Base-by-base conservation (phyloP, 768 basidiomycete genomes). In the Phanerodontia chrysosporium region DNA sequence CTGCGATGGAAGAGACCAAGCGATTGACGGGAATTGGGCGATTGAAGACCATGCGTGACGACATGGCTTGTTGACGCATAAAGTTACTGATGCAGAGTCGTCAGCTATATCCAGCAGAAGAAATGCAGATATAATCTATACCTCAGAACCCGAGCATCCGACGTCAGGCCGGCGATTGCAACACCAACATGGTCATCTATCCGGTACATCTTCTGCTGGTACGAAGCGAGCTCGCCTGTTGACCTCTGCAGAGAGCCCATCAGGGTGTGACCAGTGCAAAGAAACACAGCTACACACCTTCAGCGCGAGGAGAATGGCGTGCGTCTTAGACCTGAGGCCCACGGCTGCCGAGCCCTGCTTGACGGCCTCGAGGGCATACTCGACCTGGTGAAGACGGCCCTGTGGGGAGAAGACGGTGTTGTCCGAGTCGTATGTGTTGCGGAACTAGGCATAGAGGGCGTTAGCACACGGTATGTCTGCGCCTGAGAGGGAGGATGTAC, bases 151-250 rank as follows among this genome's bases (percentile, higher is more conserved):
- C 97, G 90, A 45, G 97, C 97, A 78, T 99, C 97, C 48, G 92
- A 95, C 9, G 97, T 99, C 62, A 99, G 78, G n/a, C 97, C 97
- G 52, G 97, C 97, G 71, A 99, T 98, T 51, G 95, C 96, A 68
- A 99, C 94, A n/a, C 97, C 97, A 66, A 97, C 87, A 76, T 99
- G 97, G 74, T 98, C 95, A 70, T 99, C 97, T 86, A 99, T 96
- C 69, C 95, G 83, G 74, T 96, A 97, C 89, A 98, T 91, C 83
- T 99, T 98, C 78, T 98, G 95, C 72, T 99, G 97, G 80, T 98
- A 98, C n/a, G 92, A 93, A 16, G 97, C 95, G 54, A 99, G 83
- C 73, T 98, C 96, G 60, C 97, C 97, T 14, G 94, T 95, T 28
- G 97, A 98, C 73, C 96, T 85, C 97, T 99, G 65, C 16, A 54